phyloP scores from a whole-genome alignment of 2,329 filamentous ascomycete species.

The Fusarium liriodendri region DNA sequence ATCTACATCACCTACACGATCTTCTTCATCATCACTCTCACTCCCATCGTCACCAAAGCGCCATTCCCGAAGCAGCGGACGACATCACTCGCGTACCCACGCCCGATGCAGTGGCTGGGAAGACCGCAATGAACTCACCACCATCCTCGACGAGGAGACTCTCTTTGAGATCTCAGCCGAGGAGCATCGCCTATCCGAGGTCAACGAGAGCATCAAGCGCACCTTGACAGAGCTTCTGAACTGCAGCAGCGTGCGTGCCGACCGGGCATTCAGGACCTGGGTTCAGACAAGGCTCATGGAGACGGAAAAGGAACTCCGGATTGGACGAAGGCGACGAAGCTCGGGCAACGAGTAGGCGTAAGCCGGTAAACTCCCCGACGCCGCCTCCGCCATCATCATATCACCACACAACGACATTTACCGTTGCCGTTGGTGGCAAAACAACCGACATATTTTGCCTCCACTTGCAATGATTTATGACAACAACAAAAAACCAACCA shows the following conservation, averaged over 20 bases:
- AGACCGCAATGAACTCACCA: conserved; percentile 49
- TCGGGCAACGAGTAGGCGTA: conserved; percentile 43
- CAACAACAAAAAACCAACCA: neutral
- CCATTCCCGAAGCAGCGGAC: conserved; percentile 50
- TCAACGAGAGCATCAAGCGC: conserved; percentile 72
- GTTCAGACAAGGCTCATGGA: conserved; percentile 70
- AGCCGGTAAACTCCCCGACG: neutral
- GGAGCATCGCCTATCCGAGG: conserved; percentile 64
- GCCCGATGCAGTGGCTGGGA: conserved; percentile 50
- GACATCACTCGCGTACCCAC: conserved; percentile 41
- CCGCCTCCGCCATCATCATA: conserved; percentile 17
- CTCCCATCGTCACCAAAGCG: conserved; percentile 60
- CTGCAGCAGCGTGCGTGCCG: conserved; percentile 64
- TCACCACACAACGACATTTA: conserved; percentile 5
- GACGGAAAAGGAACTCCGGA: conserved; percentile 68
- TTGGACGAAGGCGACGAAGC: conserved; percentile 62
- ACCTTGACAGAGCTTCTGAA: conserved; percentile 71
- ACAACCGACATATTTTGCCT: neutral
- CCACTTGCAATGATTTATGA: neutral
- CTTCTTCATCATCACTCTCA: conserved; percentile 61
- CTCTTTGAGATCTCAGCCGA: conserved; percentile 62
- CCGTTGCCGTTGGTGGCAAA: conserved; percentile 29
- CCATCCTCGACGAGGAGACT: conserved; percentile 60
- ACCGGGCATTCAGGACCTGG: conserved; percentile 66
- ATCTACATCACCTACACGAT: conserved; percentile 69